Evolutionary conservation across 2,329 filamentous ascomycete genomes (phyloP).

Genomic region (Beauveria sp.): DNA sequence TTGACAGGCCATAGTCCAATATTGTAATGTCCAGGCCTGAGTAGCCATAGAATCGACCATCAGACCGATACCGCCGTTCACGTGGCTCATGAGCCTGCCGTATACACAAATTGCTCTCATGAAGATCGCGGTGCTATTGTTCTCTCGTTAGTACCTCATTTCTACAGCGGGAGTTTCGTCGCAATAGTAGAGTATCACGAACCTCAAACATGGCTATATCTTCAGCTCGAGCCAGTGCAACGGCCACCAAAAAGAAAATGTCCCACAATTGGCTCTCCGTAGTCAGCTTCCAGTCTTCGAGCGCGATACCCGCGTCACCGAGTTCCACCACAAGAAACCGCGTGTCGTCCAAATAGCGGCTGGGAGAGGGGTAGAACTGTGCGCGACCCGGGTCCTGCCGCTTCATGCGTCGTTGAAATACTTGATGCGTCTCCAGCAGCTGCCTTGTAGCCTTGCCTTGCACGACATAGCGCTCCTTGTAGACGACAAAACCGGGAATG

Average conservation of each 20-base stretch:
- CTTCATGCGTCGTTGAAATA: constrained; percentile 46
- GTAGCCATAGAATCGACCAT: constrained; percentile 40
- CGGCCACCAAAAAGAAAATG: constrained; percentile 51
- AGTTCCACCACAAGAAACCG: constrained; percentile 55
- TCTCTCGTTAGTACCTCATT: constrained; percentile 9
- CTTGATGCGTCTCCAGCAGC: constrained; percentile 52
- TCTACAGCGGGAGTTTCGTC: not conserved
- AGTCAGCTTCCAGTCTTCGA: constrained; percentile 49
- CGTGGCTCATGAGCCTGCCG: constrained; percentile 31
- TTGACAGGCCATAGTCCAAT: constrained; percentile 57
- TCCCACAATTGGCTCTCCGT: constrained; percentile 52
- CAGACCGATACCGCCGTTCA: constrained; percentile 22
- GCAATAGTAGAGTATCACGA: constrained; percentile 12
- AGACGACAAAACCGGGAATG: constrained; percentile 57
- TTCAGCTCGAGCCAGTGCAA: constrained; percentile 54
- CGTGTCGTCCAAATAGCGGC: constrained; percentile 49
- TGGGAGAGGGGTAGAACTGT: constrained; percentile 56
- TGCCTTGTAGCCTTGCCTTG: constrained; percentile 45
- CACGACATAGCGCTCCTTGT: constrained; percentile 57
- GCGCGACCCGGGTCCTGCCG: constrained; percentile 46
- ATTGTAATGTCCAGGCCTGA: constrained; percentile 58
- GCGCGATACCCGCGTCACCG: constrained; percentile 51
- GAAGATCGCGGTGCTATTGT: constrained; percentile 53
- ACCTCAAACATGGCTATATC: constrained; percentile 53
- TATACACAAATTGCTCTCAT: constrained; percentile 58